phyloP scores from a whole-genome alignment of 495 filamentous ascomycete species.

The Podospora tetraspora region DNA sequence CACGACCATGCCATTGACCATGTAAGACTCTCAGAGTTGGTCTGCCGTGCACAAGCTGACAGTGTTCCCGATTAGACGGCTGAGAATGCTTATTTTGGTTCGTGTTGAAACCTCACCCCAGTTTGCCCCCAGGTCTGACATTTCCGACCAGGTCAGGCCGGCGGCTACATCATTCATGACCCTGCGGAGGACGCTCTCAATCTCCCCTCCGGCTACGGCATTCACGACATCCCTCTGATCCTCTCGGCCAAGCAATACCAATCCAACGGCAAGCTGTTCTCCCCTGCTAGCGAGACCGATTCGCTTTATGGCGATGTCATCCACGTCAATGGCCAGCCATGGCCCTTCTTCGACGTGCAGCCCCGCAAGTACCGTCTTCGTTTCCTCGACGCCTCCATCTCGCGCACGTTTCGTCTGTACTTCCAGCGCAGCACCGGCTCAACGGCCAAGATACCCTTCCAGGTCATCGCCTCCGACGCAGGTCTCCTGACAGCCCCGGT shows the following conservation, averaged over 20 bases:
- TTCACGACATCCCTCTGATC: conserved; percentile 49
- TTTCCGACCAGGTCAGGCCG: conserved; percentile 39
- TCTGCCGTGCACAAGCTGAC: not conserved
- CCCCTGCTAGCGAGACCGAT: conserved; percentile 32
- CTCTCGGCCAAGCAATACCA: conserved; percentile 48
- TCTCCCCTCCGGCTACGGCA: conserved; percentile 43
- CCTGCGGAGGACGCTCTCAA: conserved; percentile 39
- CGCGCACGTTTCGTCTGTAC: conserved; percentile 45
- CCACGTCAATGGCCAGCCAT: conserved; percentile 53
- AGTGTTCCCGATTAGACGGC: conserved; percentile 31
- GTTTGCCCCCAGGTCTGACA: not conserved
- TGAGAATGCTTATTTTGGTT: conserved; percentile 48
- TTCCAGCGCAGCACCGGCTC: conserved; percentile 27
- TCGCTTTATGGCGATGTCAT: conserved; percentile 52
- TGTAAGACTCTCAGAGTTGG: not conserved
- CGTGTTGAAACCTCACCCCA: not conserved
- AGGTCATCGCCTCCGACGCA: conserved; percentile 48
- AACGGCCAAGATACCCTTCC: conserved; percentile 35
- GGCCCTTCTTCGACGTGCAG: conserved; percentile 51
- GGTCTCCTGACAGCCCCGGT: conserved; percentile 41
- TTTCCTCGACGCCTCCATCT: conserved; percentile 46
- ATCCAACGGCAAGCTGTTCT: conserved; percentile 41
- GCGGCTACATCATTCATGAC: conserved; percentile 40
- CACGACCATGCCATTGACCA: conserved; percentile 48
- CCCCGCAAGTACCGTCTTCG: conserved; percentile 55